Percentiles rank a stretch among this genome's conserved stretches.
phyloP scores from a whole-genome alignment of 257 asterid genomes.

The Coffea canephora region DNA sequence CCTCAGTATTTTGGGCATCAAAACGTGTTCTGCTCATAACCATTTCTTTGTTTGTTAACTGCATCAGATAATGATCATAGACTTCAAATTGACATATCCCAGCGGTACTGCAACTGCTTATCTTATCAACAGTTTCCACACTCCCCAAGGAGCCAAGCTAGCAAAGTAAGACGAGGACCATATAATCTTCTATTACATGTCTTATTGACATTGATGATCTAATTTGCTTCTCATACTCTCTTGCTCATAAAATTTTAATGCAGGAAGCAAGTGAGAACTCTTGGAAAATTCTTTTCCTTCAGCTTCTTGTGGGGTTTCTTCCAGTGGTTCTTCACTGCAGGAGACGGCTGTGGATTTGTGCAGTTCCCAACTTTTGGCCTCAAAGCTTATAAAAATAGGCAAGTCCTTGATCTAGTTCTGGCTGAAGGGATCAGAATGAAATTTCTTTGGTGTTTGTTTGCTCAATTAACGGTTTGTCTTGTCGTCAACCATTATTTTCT shows the following conservation, averaged over 20 bases:
- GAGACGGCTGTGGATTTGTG: slow-evolving; percentile 76
- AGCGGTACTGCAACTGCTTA: slow-evolving; percentile 99
- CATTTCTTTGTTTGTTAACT: neutral
- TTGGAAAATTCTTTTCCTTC: slow-evolving; percentile 88
- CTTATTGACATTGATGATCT: no score
- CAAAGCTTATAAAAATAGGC: slow-evolving; percentile 73
- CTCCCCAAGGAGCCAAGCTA: slow-evolving; percentile 90
- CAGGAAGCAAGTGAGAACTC: slow-evolving; percentile 84
- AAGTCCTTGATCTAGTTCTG: slow-evolving; percentile 1
- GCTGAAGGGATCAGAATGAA: neutral
- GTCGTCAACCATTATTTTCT: no score
- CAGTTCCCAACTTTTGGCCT: slow-evolving; percentile 89
- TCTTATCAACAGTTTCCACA: slow-evolving; percentile 92
- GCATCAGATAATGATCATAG: slow-evolving; percentile 80
- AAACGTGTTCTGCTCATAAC: neutral
- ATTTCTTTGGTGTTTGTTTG: neutral
- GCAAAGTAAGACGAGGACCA: slow-evolving; percentile 62
- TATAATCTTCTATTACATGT: neutral
- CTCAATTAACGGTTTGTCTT: neutral
- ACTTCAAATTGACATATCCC: slow-evolving; percentile 84
- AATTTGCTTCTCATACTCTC: slow-evolving; percentile 1
- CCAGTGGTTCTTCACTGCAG: slow-evolving; percentile 94
- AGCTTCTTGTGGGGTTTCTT: slow-evolving; percentile 97
- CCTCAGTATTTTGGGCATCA: neutral
- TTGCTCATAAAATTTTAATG: slow-evolving; percentile 12